A percentile compares a stretch with the other conserved stretches of the same genome.
Conservation (phyloP, 1,284 basidiomycete species). For the Papiliotrema flavescens region DNA sequence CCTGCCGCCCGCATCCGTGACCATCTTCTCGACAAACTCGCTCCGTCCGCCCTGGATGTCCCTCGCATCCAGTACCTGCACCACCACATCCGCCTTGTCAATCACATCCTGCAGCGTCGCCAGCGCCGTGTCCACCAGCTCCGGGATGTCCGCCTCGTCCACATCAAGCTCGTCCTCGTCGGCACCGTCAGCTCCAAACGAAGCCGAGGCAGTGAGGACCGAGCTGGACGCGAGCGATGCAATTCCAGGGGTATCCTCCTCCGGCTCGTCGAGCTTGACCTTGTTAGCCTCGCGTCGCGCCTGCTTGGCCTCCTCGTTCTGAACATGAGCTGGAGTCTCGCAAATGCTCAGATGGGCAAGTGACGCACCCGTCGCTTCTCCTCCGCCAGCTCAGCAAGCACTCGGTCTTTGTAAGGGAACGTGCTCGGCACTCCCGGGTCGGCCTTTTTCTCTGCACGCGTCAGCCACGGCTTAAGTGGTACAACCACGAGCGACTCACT, state of each 20-base stretch:
- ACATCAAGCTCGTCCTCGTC: conserved; percentile 9
- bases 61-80: conserved; percentile 80
- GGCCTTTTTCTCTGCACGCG: conserved; percentile 63
- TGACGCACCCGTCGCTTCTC: conserved; percentile 64
- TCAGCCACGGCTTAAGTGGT: neutral
- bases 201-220: conserved; percentile 19
- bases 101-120: conserved; percentile 68
- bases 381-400: conserved; percentile 84
- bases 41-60: conserved; percentile 73
- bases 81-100: conserved; percentile 74
- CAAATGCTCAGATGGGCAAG: neutral
- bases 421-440: conserved; percentile 97
- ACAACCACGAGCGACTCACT: conserved; percentile 58
- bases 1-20: conserved; percentile 42
- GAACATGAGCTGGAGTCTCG: conserved; percentile 1
- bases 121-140: conserved; percentile 65
- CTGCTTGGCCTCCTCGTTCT: conserved; percentile 30
- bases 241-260: conserved; percentile 42
- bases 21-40: conserved; percentile 61
- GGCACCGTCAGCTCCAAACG: conserved; percentile 9
- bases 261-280: conserved; percentile 40
- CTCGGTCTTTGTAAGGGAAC: conserved; percentile 96
- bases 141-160: conserved; percentile 54
- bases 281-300: conserved; percentile 53
- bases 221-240: conserved; percentile 19